phyloP scores from a whole-genome alignment of 129 eudicot species.

The Sambucus nigra region DNA sequence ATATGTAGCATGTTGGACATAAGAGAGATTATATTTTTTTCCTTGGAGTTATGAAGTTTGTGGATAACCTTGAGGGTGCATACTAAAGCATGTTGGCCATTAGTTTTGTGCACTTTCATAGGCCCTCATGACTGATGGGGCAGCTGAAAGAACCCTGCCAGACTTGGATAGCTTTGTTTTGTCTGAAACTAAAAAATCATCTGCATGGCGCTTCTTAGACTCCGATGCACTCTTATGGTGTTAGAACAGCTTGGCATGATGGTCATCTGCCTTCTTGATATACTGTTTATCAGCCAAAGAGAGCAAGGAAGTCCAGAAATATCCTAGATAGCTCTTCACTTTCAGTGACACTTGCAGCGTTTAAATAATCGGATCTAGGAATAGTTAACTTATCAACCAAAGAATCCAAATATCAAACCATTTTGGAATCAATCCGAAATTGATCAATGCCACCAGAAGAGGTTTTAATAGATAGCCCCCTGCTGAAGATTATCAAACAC shows the following conservation, averaged over 20 bases:
- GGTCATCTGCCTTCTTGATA: conserved; percentile 68
- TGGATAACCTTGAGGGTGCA: conserved; percentile 82
- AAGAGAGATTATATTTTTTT: conserved; percentile 69
- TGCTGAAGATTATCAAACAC: conserved; percentile 64
- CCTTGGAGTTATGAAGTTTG: conserved; percentile 71
- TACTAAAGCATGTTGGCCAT: conserved; percentile 76
- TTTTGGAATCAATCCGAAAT: conserved; percentile 69
- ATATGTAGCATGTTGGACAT: conserved; percentile 89
- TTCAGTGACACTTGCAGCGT: conserved; percentile 58
- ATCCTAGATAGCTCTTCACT: conserved; percentile 92
- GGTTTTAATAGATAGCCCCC: conserved; percentile 88
- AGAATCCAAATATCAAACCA: conserved; percentile 64
- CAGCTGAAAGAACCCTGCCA: conserved; percentile 30
- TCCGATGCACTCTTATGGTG: conserved; percentile 54
- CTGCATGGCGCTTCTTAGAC: conserved; percentile 78
- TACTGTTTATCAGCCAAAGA: conserved; percentile 68
- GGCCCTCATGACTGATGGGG: conserved; percentile 49
- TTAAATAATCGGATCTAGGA: conserved; percentile 43
- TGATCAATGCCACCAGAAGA: conserved; percentile 84
- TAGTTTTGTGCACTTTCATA: conserved; percentile 65
- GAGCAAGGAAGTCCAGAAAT: conserved; percentile 84
- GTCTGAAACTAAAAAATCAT: conserved; percentile 64
- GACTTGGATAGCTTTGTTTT: conserved; percentile 76
- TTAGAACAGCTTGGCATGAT: conserved; percentile 70
- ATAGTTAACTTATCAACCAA: conserved; percentile 72